phyloP scores from a whole-genome alignment of 2,329 filamentous ascomycete species.

The Diaporthe vexans region DNA sequence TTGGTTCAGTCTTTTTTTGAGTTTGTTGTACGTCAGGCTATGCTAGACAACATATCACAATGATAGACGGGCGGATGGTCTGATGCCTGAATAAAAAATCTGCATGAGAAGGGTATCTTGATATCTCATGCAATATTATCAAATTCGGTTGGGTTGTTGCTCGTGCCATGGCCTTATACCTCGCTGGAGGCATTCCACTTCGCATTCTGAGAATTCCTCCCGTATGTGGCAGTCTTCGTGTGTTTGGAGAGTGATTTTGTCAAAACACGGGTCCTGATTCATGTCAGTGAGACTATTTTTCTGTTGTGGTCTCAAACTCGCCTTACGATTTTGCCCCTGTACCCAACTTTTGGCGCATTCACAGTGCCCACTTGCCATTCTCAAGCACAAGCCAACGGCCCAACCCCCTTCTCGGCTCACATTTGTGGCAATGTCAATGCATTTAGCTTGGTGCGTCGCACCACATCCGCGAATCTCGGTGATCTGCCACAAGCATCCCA shows the following conservation, averaged over 20 bases:
- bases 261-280: constrained; percentile 6
- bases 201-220: not conserved
- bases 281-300: constrained; percentile 21
- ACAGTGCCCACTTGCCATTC: not conserved
- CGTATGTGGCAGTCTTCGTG: not conserved
- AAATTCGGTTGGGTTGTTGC: not conserved
- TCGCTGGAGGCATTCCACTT: not conserved
- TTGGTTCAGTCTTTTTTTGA: constrained; percentile 29
- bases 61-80: constrained; percentile 30
- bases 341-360: not conserved
- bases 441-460: not conserved
- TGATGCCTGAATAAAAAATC: constrained; percentile 15
- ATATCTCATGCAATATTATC: not conserved
- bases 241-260: not conserved
- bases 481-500: not conserved
- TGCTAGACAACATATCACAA: constrained; percentile 23
- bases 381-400: not conserved
- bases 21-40: constrained; percentile 28
- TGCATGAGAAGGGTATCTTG: constrained; percentile 32
- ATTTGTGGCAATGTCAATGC: not conserved
- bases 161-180: not conserved
- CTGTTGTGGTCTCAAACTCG: constrained; percentile 1
- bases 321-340: constrained; percentile 29
- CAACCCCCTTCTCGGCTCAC: not conserved
- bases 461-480: not conserved